Percentiles rank a stretch among this genome's conserved stretches.
These are phyloP conservation scores for Phytopythium sindhum DNA, from an alignment of 352 stramenopile species.

Conservation along the genomic window DNA sequence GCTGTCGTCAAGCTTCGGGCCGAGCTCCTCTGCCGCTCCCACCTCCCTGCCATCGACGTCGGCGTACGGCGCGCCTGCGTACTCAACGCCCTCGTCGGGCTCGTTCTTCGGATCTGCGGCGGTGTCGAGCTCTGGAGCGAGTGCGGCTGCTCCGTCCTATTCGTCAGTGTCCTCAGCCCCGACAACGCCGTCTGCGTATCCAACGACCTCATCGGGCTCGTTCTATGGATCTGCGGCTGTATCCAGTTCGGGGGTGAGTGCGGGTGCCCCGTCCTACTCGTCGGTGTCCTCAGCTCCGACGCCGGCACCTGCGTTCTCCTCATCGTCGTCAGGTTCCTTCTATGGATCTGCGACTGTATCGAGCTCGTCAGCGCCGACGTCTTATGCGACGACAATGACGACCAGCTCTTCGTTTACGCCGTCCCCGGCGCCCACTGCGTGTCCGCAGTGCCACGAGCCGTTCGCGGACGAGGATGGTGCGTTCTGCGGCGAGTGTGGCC, in stretches of 20 bases:
- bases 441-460: constrained; percentile 42
- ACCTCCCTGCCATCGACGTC: constrained; percentile 10
- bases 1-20: constrained; percentile 1
- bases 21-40: not conserved
- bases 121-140: constrained; percentile 10
- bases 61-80: constrained; percentile 5
- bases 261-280: constrained; percentile 16
- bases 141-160: constrained; percentile 14
- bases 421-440: constrained; percentile 15
- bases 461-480: constrained; percentile 50
- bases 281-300: constrained; percentile 1
- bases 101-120: constrained; percentile 15
- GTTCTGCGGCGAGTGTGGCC: constrained; percentile 78
- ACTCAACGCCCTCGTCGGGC: constrained; percentile 3
- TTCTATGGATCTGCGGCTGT: constrained; percentile 16
- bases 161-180: constrained; percentile 9
- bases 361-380: constrained; percentile 2
- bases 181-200: not conserved
- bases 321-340: constrained; percentile 8
- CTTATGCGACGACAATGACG: constrained; percentile 13
- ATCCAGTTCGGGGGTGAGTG: constrained; percentile 10
- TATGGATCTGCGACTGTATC: constrained; percentile 15
- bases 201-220: constrained; percentile 9
- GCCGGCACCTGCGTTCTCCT: constrained; percentile 2
- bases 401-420: constrained; percentile 6